Conservation (phyloP, 495 filamentous ascomycete species). For the Articulospora tetracladia region DNA sequence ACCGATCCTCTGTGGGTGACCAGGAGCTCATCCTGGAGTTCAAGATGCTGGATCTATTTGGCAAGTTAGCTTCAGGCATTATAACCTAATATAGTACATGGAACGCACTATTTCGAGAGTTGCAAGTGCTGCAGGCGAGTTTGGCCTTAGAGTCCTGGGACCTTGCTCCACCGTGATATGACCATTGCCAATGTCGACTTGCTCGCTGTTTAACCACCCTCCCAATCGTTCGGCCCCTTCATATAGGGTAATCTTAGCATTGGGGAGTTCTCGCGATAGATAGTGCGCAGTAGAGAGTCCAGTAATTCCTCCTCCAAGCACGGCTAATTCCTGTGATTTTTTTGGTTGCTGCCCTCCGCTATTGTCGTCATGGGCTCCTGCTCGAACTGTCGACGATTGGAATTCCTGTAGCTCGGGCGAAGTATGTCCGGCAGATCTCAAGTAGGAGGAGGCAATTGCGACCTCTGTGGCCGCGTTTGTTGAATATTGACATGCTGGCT, state of each 20-base stretch:
- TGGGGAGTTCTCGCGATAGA: constrained; percentile 53
- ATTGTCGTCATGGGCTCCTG: background rate
- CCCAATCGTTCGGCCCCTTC: constrained; percentile 67
- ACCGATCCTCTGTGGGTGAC: constrained; percentile 42
- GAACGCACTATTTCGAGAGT: constrained; percentile 52
- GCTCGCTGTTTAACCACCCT: constrained; percentile 78
- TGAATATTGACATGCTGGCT: background rate
- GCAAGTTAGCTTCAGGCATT: constrained; percentile 4
- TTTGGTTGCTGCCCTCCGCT: background rate
- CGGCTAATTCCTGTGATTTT: constrained; percentile 43
- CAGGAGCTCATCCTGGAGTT: constrained; percentile 59
- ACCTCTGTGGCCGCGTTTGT: background rate
- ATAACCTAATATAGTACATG: background rate
- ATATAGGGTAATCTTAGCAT: constrained; percentile 66
- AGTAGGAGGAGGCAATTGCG: background rate
- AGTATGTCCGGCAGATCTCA: background rate
- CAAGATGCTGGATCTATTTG: constrained; percentile 59
- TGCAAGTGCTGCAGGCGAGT: constrained; percentile 39
- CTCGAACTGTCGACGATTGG: background rate
- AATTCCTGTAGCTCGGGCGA: background rate
- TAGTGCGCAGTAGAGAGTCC: constrained; percentile 80
- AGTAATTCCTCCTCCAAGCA: constrained; percentile 87
- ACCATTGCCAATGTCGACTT: constrained; percentile 47
- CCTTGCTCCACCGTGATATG: constrained; percentile 79
- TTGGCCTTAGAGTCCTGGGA: constrained; percentile 70